Evolutionary conservation across 2,329 filamentous ascomycete genomes (phyloP).

Genomic region (Dactylella cylindrospora): DNA sequence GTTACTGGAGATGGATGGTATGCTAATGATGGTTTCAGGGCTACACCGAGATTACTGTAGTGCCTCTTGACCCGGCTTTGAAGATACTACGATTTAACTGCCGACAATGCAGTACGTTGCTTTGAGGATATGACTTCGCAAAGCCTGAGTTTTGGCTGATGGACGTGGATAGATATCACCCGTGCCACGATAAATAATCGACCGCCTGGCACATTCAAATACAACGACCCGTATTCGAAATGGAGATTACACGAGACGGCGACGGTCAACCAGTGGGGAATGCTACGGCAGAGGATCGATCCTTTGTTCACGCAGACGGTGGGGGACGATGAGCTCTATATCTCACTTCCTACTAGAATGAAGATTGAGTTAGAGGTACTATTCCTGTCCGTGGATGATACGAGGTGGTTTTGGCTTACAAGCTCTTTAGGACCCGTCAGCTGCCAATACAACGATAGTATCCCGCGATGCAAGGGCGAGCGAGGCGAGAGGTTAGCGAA

Average conservation of each 20-base stretch:
- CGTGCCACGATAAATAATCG: constrained; percentile 35
- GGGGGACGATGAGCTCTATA: constrained; percentile 60
- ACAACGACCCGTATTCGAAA: constrained; percentile 67
- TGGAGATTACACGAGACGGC: constrained; percentile 64
- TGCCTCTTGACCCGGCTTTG: constrained; percentile 62
- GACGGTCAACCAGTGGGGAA: constrained; percentile 73
- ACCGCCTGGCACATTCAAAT: constrained; percentile 51
- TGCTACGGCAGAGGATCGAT: constrained; percentile 69
- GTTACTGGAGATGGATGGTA: neutral
- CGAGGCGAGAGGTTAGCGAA: constrained; percentile 27
- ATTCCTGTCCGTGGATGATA: neutral
- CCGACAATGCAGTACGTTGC: constrained; percentile 60
- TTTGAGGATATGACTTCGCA: neutral
- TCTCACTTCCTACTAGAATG: constrained; percentile 63
- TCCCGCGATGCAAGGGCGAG: constrained; percentile 23
- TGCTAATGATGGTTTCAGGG: constrained; percentile 55
- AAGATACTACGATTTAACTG: constrained; percentile 62
- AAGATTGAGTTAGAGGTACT: constrained; percentile 60
- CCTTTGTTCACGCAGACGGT: constrained; percentile 58
- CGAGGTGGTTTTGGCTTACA: neutral
- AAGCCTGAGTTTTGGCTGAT: constrained; percentile 2
- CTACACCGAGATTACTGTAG: constrained; percentile 77
- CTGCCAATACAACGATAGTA: constrained; percentile 22
- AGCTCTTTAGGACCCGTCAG: constrained; percentile 27
- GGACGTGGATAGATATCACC: constrained; percentile 10